Percentiles rank a stretch among this genome's conserved stretches.
Evolutionary conservation across 805 yeast genomes (phyloP).

Genomic region (Candida sanyiensis): DNA sequence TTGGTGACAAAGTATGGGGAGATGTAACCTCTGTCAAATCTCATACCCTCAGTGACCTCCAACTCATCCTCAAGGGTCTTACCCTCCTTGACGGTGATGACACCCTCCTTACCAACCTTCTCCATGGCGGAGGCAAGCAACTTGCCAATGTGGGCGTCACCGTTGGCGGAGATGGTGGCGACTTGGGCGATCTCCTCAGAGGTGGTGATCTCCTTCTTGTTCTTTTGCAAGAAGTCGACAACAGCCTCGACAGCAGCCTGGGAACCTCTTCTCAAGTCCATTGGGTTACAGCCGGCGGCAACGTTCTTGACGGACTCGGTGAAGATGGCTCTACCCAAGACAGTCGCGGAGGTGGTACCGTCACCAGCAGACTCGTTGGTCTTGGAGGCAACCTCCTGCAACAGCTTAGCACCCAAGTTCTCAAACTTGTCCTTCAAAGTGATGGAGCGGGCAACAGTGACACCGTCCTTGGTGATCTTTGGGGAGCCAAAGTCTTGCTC

Average conservation of each 20-base stretch:
- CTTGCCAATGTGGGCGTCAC: constrained; percentile 90
- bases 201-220: constrained; percentile 95
- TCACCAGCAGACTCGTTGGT: constrained; percentile 99
- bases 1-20: constrained; percentile 96
- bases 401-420: constrained; percentile 92
- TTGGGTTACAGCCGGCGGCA: constrained; percentile 99
- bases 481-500: constrained; percentile 97
- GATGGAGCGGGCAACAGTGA: constrained; percentile 90
- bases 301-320: constrained; percentile 96
- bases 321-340: constrained; percentile 92
- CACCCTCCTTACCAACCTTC: constrained; percentile 99
- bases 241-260: constrained; percentile 98
- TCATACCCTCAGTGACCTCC: constrained; percentile 98
- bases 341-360: constrained; percentile 98
- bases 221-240: constrained; percentile 74
- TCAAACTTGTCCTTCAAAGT: constrained; percentile 88
- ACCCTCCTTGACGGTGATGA: constrained; percentile 96
- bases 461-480: constrained; percentile 99
- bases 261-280: constrained; percentile 97
- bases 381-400: constrained; percentile 97
- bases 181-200: constrained; percentile 97
- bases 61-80: constrained; percentile 95
- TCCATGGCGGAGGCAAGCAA: constrained; percentile 96
- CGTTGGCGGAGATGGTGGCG: constrained; percentile 97
- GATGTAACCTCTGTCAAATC: constrained; percentile 97